Evolutionary conservation across 139 green algal genomes (phyloP), one percentile per base, ranked within the genome.

Genomic region (Trebouxia sp.): DNA sequence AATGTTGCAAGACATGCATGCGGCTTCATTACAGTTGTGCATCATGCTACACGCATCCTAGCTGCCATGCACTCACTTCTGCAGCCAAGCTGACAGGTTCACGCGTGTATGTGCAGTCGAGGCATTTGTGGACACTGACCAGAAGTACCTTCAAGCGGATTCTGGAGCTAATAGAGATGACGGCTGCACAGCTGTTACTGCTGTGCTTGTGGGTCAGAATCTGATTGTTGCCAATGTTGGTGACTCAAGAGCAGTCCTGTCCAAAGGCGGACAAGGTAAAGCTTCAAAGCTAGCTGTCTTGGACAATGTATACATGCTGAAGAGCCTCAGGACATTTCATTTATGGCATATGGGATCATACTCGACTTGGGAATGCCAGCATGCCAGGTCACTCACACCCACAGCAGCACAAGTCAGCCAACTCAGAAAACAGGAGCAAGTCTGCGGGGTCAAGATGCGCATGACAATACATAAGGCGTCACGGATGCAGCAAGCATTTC

Each of bases 141-240:
- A 85, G 50, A 81, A 90, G 39, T 98, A 98, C 82, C 76, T 97
- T 41, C 83, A 86, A 2, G 76, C 87, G 38, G 90, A 96, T 22
- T 85, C 79, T 24, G 85, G 67, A 15, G 43, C 82, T 6, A 90
- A 82, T 28, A 86, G 89, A 35, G 94, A 98, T 65, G 94, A 97
- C 70, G 94, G 94, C 42, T 97, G 92, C 83, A 98, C 94, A 39
- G 94, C 89, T 17, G 93, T 96, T 10, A 95, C 92, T 14, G 92
- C 90, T 0, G 85, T 98, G 28, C 65, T 97, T 47, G 41, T 94
- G 28, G 89, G 87, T 7, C 80, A 92, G n/a, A 83, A 85, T 8
- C 85, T 98, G 56, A 75, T 95, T 24, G 85, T 98, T 20, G 96
- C 94, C 24, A 97, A 99, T 69, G 92, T 97, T 15, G 96, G 96